Conservation (phyloP, 75 land plant genomes). For the Cunninghamia lanceolata region DNA sequence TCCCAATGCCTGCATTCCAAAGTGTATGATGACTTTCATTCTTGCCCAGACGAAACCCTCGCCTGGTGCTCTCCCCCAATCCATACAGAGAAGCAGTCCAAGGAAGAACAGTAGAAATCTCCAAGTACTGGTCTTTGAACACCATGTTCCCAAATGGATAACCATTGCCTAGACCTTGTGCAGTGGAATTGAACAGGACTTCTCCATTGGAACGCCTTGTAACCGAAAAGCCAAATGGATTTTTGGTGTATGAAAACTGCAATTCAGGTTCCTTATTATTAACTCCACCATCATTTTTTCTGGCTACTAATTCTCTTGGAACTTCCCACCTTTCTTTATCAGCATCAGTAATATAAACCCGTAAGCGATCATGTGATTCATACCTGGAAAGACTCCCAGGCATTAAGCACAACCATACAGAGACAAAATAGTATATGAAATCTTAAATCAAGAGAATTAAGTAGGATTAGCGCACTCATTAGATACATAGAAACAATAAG, state of each 20-base stretch:
- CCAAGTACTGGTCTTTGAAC: conserved; percentile 91
- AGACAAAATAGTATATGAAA: too few relatives aligned
- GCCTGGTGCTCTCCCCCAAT: conserved; percentile 82
- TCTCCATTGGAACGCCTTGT: conserved; percentile 60
- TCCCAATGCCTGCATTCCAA: conserved; percentile 59
- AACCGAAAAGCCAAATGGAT: conserved; percentile 75
- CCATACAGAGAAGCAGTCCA: conserved; percentile 64
- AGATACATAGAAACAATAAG: neutral
- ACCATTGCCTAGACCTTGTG: neutral
- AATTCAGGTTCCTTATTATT: conserved; percentile 22
- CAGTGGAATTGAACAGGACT: conserved; percentile 61
- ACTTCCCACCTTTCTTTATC: conserved; percentile 75
- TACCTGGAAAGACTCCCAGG: conserved; percentile 33
- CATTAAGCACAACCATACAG: neutral
- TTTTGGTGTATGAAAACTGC: conserved; percentile 51
- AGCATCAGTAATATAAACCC: conserved; percentile 79
- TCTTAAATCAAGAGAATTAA: neutral
- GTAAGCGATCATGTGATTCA: conserved; percentile 54
- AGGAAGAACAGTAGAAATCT: conserved; percentile 71
- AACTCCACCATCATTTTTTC: neutral
- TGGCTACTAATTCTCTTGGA: conserved; percentile 39
- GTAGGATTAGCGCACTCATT: neutral
- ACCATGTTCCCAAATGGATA: conserved; percentile 37
- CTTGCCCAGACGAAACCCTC: conserved; percentile 48
- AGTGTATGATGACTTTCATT: conserved; percentile 60